Base-by-base conservation (phyloP, 2,329 filamentous ascomycete species). In the Trichoderma koningiopsis region DNA sequence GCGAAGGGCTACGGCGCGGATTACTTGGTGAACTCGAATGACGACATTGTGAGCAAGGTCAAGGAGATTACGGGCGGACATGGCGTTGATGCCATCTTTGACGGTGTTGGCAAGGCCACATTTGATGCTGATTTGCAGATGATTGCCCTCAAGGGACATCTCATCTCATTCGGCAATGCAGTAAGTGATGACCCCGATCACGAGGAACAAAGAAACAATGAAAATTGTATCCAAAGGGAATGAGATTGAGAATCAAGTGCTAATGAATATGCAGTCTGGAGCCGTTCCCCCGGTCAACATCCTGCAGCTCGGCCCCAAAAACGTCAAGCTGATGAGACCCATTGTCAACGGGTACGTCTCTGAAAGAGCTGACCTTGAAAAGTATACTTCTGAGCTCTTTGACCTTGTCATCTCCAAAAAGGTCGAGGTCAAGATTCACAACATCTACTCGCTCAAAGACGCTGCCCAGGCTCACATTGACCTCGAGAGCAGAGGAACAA, bases 101-200 rank as follows among this genome's bases (percentile, higher is more conserved):
- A 97, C 77, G 92, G 92, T 6, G 92, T 97, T 3, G 94, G 94
- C 14, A 93, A 93, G 82, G 85, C 86, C 60, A 97, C 94, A 0
- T 97, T 96, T 81, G 92, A 97, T 73, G 84, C 87, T 24, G 91
- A 90, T 75, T 78, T 97, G 72, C 88, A 94, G 72, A 87, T 89
- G 74, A 85, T 95, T 66, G 91, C 90, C 73, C 80, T 89, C 72
- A 96, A 96, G 83, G 94, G 93, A 5, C 91, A 85, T 1, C 81
- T 97, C 75, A 85, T 93, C 31, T 90, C 88, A 60, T 96, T 94
- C 80, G 93, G 93, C 3, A 96, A 96, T 80, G 91, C 92, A 8
- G 84, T 86, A 78, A 87, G 89, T 74, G 1, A 11, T 35, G 22
- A 10, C 6, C 27, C 22, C 11, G 13, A 16, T 24, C 3, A 22